phyloP scores from a whole-genome alignment of 2,329 filamentous ascomycete species.

The Fusarium mangiferae region DNA sequence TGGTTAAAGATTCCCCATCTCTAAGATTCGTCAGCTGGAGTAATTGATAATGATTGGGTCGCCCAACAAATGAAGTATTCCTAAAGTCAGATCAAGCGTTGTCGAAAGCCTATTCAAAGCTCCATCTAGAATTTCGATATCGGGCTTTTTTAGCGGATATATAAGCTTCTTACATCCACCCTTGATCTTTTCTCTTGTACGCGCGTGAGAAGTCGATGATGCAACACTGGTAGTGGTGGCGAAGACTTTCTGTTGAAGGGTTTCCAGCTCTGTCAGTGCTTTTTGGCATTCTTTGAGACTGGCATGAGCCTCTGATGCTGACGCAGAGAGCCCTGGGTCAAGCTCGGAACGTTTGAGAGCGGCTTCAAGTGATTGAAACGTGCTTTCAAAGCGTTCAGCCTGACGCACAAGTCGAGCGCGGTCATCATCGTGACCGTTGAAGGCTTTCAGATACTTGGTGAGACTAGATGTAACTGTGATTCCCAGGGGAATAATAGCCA shows the following conservation, averaged over 20 bases:
- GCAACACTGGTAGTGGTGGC: fast-evolving
- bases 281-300: background rate
- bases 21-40: fast-evolving
- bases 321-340: background rate
- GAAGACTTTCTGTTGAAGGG: background rate
- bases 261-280: background rate
- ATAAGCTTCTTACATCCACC: fast-evolving
- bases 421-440: background rate
- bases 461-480: background rate
- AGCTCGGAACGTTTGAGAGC: fast-evolving
- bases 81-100: fast-evolving
- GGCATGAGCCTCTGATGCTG: fast-evolving
- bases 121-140: fast-evolving
- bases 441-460: background rate
- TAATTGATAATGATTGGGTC: fast-evolving
- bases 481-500: fast-evolving
- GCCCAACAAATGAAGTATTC: background rate
- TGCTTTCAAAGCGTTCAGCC: fast-evolving
- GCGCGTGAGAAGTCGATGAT: fast-evolving
- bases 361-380: background rate
- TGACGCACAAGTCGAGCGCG: background rate
- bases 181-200: background rate
- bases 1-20: background rate
- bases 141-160: background rate
- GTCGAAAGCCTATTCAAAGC: background rate